Percentiles rank a stretch among this genome's conserved stretches.
These are phyloP conservation scores for Colletotrichum euphorbiae DNA, from an alignment of 2,329 filamentous ascomycete species.

Conservation along the genomic window DNA sequence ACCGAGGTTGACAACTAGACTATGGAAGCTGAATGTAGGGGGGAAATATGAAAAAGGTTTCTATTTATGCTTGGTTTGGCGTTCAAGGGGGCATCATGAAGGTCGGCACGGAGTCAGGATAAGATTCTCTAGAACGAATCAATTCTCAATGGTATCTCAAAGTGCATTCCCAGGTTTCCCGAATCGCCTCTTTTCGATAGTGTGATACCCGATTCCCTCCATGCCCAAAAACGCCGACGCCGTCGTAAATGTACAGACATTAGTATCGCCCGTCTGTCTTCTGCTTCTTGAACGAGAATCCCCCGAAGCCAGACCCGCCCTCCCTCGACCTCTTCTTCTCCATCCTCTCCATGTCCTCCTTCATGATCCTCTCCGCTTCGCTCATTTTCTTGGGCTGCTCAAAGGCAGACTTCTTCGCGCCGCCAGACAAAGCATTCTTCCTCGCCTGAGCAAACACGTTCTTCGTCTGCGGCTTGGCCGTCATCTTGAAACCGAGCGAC, in stretches of 20 bases:
- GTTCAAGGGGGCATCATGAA: slow-evolving; percentile 43
- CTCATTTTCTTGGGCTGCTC: slow-evolving; percentile 85
- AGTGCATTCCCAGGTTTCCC: background rate
- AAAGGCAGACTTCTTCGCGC: slow-evolving; percentile 70
- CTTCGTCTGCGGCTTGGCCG: slow-evolving; percentile 74
- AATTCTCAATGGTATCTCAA: slow-evolving; percentile 47
- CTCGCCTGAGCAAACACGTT: slow-evolving; percentile 78
- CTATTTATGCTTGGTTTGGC: slow-evolving; percentile 43
- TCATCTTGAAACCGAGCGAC: slow-evolving; percentile 66
- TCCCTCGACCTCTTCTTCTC: slow-evolving; percentile 74
- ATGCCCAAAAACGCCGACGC: slow-evolving; percentile 26
- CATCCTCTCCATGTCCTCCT: slow-evolving; percentile 81
- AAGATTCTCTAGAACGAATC: slow-evolving; percentile 29
- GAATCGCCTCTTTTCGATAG: background rate
- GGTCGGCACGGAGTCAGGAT: slow-evolving; percentile 30
- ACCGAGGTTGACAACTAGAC: slow-evolving; percentile 58
- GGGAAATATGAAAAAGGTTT: background rate
- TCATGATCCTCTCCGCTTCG: slow-evolving; percentile 90
- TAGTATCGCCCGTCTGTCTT: slow-evolving; percentile 46
- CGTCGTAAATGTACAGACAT: background rate
- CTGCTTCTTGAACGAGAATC: slow-evolving; percentile 64
- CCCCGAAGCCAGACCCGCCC: slow-evolving; percentile 55
- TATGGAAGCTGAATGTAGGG: background rate
- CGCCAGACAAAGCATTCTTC: slow-evolving; percentile 75
- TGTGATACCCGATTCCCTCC: background rate